phyloP scores from a whole-genome alignment of 352 stramenopile species.

The Pythium aristosporum region DNA sequence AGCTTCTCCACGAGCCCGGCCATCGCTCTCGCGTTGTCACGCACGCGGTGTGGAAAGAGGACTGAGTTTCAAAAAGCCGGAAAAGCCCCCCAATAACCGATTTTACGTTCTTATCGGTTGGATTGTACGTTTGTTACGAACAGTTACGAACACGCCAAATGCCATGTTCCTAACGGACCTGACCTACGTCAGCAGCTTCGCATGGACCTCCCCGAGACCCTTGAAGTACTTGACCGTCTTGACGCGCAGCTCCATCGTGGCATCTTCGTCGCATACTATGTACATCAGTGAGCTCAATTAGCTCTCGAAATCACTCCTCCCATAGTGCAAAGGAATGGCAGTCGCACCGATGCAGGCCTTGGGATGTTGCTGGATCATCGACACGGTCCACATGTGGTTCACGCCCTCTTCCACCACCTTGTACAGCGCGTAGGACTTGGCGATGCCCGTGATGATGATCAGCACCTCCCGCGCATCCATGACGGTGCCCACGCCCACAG shows the following conservation, averaged over 20 bases:
- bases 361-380: slow-evolving; percentile 80
- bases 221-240: slow-evolving; percentile 93
- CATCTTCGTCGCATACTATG: slow-evolving; percentile 87
- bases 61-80: not conserved
- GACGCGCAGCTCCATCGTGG: slow-evolving; percentile 85
- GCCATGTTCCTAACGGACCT: not conserved
- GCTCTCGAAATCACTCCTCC: not conserved
- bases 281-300: no score
- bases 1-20: slow-evolving; percentile 86
- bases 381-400: slow-evolving; percentile 92
- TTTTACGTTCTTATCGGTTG: slow-evolving; percentile 5
- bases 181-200: slow-evolving; percentile 35
- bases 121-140: slow-evolving; percentile 5
- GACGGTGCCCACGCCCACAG: slow-evolving; percentile 85
- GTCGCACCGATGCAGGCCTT: slow-evolving; percentile 71
- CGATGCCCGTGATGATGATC: slow-evolving; percentile 85
- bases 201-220: slow-evolving; percentile 55
- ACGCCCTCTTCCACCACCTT: slow-evolving; percentile 90
- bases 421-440: slow-evolving; percentile 85
- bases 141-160: slow-evolving; percentile 1
- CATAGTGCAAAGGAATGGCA: not conserved
- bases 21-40: slow-evolving; percentile 34
- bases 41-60: not conserved
- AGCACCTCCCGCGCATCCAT: slow-evolving; percentile 87
- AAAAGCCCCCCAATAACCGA: not conserved